These are phyloP conservation scores for Crithidia acanthocephali DNA, from an alignment of 208 protist genomes.

Conservation along the genomic window DNA sequence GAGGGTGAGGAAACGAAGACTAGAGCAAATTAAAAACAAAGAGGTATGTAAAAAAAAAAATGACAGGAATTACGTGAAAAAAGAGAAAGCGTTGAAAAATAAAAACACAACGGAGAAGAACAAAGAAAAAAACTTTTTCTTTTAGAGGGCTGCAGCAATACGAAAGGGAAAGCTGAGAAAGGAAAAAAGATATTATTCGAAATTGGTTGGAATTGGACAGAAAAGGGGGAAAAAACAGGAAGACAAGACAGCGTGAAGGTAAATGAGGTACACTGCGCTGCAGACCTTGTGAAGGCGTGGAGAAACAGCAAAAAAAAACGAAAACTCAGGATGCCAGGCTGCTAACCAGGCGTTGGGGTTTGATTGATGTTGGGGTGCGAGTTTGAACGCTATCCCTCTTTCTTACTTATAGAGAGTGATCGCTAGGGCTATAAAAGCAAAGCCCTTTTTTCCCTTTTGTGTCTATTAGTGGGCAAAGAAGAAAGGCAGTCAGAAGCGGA, in stretches of 20 bases:
- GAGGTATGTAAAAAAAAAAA: not conserved
- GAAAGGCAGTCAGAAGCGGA: not conserved
- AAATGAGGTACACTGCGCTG: not conserved
- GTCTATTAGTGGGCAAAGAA: not conserved
- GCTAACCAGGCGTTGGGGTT: too few relatives aligned
- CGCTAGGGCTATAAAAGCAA: too few relatives aligned
- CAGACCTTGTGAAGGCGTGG: not conserved
- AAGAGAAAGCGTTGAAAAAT: too few relatives aligned
- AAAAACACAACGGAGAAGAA: too few relatives aligned
- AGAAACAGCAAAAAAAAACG: not conserved
- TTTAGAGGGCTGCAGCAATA: too few relatives aligned
- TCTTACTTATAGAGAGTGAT: not conserved
- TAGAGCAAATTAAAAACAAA: constrained; percentile 5
- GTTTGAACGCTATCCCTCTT: not conserved
- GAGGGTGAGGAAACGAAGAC: too few relatives aligned
- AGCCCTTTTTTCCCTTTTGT: too few relatives aligned
- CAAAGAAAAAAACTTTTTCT: too few relatives aligned
- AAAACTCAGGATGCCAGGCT: too few relatives aligned
- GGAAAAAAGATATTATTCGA: too few relatives aligned
- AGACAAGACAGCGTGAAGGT: constrained; percentile 1
- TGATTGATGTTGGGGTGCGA: too few relatives aligned
- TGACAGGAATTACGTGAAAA: not conserved
- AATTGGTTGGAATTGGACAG: not conserved
- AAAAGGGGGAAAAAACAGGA: constrained; percentile 6
- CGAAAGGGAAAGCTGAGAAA: too few relatives aligned